Evolutionary conservation across 345 rosid species (phyloP).

Genomic region (Mercurialis annua): DNA sequence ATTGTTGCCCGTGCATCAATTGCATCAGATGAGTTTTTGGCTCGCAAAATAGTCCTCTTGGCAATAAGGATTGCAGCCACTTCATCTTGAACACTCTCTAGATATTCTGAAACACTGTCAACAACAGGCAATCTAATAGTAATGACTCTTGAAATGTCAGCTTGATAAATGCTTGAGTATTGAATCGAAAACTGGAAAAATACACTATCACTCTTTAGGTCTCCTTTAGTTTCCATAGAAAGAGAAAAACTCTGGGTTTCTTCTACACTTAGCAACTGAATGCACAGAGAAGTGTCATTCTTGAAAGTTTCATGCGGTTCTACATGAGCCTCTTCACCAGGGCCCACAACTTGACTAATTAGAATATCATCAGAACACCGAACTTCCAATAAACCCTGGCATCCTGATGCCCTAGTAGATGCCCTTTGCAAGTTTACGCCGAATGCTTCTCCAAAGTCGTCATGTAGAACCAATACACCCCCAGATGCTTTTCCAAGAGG

Average conservation of each 20-base stretch:
- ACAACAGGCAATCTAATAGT: constrained; percentile 80
- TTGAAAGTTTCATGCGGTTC: constrained; percentile 74
- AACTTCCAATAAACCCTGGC: constrained; percentile 83
- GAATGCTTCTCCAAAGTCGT: constrained; percentile 98
- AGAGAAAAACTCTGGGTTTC: constrained; percentile 90
- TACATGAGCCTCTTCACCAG: constrained; percentile 87
- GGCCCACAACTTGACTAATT: constrained; percentile 89
- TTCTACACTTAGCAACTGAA: constrained; percentile 88
- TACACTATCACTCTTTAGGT: constrained; percentile 63
- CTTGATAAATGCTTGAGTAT: constrained; percentile 77
- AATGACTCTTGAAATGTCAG: constrained; percentile 79
- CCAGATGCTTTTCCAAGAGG: constrained; percentile 96
- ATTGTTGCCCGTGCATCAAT: constrained; percentile 65
- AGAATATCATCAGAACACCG: constrained; percentile 93
- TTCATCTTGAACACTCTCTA: constrained; percentile 76
- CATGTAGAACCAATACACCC: constrained; percentile 92
- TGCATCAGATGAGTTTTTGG: constrained; percentile 61
- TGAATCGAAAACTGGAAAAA: constrained; percentile 84
- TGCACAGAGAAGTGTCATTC: constrained; percentile 55
- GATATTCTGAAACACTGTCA: constrained; percentile 81
- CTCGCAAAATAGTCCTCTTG: constrained; percentile 78
- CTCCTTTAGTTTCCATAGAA: constrained; percentile 80
- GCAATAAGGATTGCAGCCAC: constrained; percentile 87
- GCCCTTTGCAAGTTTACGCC: constrained; percentile 97
- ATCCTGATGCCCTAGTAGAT: constrained; percentile 75